These are phyloP conservation scores for Capsella rubella DNA, from an alignment of 441 rosid genomes.

Conservation along the genomic window DNA sequence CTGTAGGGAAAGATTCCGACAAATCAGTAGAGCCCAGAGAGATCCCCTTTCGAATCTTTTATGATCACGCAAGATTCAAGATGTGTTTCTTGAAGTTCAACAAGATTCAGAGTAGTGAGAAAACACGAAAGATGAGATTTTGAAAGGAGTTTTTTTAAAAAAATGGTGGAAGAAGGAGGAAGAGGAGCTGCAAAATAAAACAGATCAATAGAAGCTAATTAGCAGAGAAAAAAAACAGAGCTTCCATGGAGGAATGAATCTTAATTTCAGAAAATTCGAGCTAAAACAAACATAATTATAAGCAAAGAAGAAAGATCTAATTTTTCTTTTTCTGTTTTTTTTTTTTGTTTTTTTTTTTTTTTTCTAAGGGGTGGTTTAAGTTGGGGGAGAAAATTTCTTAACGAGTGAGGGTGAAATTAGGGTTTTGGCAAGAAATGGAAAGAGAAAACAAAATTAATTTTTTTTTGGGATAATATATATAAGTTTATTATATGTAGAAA, in stretches of 20 bases:
- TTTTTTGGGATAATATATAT: constrained; percentile 7
- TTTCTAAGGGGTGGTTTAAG: constrained; percentile 40
- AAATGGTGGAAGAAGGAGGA: background rate
- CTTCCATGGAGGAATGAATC: constrained; percentile 47
- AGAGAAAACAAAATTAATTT: constrained; percentile 57
- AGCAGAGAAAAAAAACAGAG: constrained; percentile 45
- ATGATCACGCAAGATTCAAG: constrained; percentile 43
- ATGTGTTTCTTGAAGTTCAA: constrained; percentile 33
- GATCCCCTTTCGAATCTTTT: constrained; percentile 37
- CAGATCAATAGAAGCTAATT: constrained; percentile 33
- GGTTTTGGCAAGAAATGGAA: constrained; percentile 64
- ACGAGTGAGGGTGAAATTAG: constrained; percentile 60
- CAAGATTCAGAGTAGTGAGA: constrained; percentile 39
- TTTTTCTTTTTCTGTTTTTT: background rate
- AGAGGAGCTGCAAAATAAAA: background rate
- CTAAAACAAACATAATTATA: constrained; percentile 46
- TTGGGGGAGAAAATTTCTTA: constrained; percentile 46
- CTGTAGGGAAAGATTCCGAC: constrained; percentile 41
- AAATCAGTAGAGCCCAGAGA: constrained; percentile 41
- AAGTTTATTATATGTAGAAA: constrained; percentile 21
- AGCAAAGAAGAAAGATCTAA: constrained; percentile 38
- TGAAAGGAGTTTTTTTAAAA: background rate
- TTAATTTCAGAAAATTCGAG: constrained; percentile 27
- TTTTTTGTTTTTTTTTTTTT: background rate
- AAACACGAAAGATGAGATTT: constrained; percentile 25